Base-by-base conservation (phyloP, 2,329 filamentous ascomycete species). In the Myriosclerotinia curreyana region DNA sequence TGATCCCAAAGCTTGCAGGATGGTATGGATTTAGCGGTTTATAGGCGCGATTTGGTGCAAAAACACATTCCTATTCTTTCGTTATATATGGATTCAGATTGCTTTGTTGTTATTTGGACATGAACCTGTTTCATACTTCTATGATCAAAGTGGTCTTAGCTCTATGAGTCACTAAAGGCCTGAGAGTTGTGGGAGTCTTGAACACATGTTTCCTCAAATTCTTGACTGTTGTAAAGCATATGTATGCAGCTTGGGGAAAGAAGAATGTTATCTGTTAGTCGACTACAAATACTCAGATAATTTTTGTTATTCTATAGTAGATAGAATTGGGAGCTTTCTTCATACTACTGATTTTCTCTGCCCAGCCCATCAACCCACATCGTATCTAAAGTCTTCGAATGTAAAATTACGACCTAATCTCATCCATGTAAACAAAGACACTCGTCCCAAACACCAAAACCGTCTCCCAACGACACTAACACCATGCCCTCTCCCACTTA, bases 11-110 rank as follows among this genome's bases (percentile, higher is more conserved):
- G 17, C n/a, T 36, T 49, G n/a, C 14, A 40, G 25, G 20, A 36
- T 42, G 48, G 20, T n/a, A 15, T 42, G 8, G 55, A n/a, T 48
- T 53, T 34, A n/a, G 36, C 5, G 12, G 36, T 42, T 46, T 28
- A 54, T 34, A 20, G 60, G 49, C 50, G 38, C 31, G 25, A 44
- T 9, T 3, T n/a, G 44, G 53, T 25, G 55, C 55, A 40, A 59
- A 44, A 14, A 51, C 14, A 59, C 17, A 50, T 22, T 64, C 46
- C 46, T n/a, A 31, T 59, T 59, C 54, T 64, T 50, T 25, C 14
- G 28, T n/a, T 44, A 59, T 48, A 9, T 59, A 48, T 17, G n/a
- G n/a, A 48, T 25, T 1, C 5, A 9, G 28, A 2, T 25, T 25
- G 8, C 5, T 22, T 31, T 48, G 8, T 25, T 15, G 12, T 31